phyloP scores from a whole-genome alignment of 1,139 yeast genomes.

The Geotrichum cucujoidarum region DNA sequence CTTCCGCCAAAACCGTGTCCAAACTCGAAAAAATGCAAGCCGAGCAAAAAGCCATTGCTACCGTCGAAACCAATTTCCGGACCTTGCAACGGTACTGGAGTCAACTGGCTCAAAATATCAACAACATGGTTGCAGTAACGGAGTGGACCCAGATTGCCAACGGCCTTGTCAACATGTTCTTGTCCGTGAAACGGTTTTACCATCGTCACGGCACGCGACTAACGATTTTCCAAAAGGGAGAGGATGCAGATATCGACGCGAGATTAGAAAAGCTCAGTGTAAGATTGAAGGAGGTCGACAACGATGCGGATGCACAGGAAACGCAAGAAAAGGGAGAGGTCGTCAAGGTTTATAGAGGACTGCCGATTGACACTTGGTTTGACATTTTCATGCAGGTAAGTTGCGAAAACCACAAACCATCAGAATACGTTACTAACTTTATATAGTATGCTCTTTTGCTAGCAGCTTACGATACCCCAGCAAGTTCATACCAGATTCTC shows the following conservation, averaged over 20 bases:
- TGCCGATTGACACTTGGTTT: constrained; percentile 78
- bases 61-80: constrained; percentile 58
- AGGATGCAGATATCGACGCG: constrained; percentile 63
- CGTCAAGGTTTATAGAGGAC: constrained; percentile 61
- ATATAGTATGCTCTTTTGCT: constrained; percentile 48
- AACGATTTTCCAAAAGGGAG: constrained; percentile 28
- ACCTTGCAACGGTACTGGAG: constrained; percentile 50
- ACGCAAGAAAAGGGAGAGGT: constrained; percentile 54
- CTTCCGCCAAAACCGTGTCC: constrained; percentile 23
- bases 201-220: constrained; percentile 57
- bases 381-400: constrained; percentile 66
- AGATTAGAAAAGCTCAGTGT: constrained; percentile 55
- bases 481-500: constrained; percentile 64
- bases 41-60: constrained; percentile 53
- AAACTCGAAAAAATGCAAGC: constrained; percentile 53
- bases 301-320: constrained; percentile 20
- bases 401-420: not conserved
- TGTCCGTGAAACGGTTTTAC: constrained; percentile 70
- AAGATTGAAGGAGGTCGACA: constrained; percentile 36
- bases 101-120: constrained; percentile 25
- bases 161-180: constrained; percentile 76
- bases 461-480: constrained; percentile 57
- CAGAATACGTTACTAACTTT: not conserved
- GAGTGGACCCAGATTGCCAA: constrained; percentile 85
- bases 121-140: constrained; percentile 57